Evolutionary conservation across 2,329 filamentous ascomycete genomes (phyloP), one percentile per base, ranked within the genome.

Genomic region (Aspergillus fumigatiaffinis): DNA sequence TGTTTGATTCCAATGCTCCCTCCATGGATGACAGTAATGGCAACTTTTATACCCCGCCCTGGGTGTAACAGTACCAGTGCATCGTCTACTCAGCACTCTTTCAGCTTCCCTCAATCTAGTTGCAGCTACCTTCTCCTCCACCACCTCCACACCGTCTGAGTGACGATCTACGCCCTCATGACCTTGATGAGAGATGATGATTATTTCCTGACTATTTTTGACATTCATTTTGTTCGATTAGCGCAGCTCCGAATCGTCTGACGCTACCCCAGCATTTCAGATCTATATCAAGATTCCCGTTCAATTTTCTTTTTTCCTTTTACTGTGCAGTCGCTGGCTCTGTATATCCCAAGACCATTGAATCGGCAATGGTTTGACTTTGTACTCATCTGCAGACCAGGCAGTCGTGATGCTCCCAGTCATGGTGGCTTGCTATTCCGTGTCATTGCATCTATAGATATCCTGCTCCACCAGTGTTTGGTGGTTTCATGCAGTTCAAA

Each of bases 111-210:
- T 23, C 1, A 17, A 23, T 23, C 62, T 64, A 55, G 62, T 61
- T 55, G 66, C 64, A 63, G 66, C 71, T 68, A 66, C 65, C 42
- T 23, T 23, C 32, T 47, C 68, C 69, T 71, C 69, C 71, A 73
- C 69, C 71, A 72, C 68, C 70, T 72, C 70, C 62, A 74, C 69
- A 74, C 71, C 68, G 72, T 73, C 63, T 63, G 54, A 62, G 62
- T 63, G 63, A 65, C 63, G 57, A 60, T 55, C 55, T 46, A 51
- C 61, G 63, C 64, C 71, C 73, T 74, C 59, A 76, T 66, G 72
- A 74, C 73, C 69, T 66, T 76, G 73, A 76, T 74, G 73, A 76
- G 73, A 73, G 73, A 76, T 76, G 73, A 76, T 74, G 73, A 74
- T 73, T 71, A 71, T 72, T 73, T 68, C 70, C 66, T 71, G 62